A percentile compares a stretch with the other conserved stretches of the same genome.
Conservation (phyloP, 2,329 filamentous ascomycete species). For the Aspergillus costaricaensis region DNA sequence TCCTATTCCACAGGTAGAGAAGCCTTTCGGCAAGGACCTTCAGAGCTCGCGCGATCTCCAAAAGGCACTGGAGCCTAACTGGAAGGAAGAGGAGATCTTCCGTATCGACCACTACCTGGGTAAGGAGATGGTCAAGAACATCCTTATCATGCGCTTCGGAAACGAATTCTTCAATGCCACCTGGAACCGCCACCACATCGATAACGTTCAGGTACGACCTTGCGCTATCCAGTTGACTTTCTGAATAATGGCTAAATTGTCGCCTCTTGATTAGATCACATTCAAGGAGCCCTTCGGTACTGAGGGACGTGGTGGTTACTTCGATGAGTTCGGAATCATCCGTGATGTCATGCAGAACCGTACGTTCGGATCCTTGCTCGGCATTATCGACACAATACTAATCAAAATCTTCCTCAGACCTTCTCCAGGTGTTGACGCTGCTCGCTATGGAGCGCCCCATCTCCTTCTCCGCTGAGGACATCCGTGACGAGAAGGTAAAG, state of each 20-base stretch:
- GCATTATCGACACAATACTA: neutral
- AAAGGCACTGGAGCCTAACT: conserved; percentile 92
- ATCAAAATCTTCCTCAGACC: conserved; percentile 53
- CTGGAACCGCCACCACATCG: conserved; percentile 99
- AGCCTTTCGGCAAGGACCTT: conserved; percentile 97
- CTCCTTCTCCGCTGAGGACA: conserved; percentile 96
- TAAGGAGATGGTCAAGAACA: conserved; percentile 99
- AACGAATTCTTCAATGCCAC: conserved; percentile 98
- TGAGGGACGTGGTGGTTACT: conserved; percentile 96
- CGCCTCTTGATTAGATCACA: conserved; percentile 62
- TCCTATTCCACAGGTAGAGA: conserved; percentile 72
- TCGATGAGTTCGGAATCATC: conserved; percentile 99
- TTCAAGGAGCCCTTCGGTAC: conserved; percentile 99
- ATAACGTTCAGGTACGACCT: conserved; percentile 76
- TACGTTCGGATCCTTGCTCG: conserved; percentile 39
- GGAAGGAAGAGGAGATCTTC: conserved; percentile 98
- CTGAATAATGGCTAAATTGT: conserved; percentile 2
- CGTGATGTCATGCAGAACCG: conserved; percentile 99
- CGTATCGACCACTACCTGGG: conserved; percentile 99
- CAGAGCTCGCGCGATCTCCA: conserved; percentile 92
- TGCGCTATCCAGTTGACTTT: neutral
- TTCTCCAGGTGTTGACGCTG: conserved; percentile 93
- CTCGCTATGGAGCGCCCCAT: conserved; percentile 98
- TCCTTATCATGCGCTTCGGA: conserved; percentile 94
- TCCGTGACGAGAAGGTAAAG: conserved; percentile 85